These are phyloP conservation scores for Penicillium corylophilum DNA, from an alignment of 2,329 filamentous ascomycete species.

Conservation along the genomic window DNA sequence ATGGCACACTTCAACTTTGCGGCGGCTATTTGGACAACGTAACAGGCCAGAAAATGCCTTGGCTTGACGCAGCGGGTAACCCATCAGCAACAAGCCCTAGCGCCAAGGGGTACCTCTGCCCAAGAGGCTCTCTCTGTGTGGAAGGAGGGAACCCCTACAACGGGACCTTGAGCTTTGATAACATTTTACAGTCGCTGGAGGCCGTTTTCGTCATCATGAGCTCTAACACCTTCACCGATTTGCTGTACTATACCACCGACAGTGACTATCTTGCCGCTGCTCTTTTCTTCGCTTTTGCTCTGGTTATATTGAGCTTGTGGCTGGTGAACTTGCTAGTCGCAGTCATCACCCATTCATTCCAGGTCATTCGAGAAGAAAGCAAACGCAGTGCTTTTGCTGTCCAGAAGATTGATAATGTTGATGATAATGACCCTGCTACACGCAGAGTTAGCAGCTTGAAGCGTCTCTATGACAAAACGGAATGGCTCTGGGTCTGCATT, in stretches of 20 bases:
- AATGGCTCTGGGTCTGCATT: slow-evolving; percentile 73
- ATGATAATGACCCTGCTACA: slow-evolving; percentile 37
- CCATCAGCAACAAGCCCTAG: slow-evolving; percentile 46
- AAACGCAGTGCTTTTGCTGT: slow-evolving; percentile 89
- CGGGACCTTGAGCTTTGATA: slow-evolving; percentile 89
- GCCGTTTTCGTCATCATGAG: slow-evolving; percentile 98
- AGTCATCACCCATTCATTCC: slow-evolving; percentile 97
- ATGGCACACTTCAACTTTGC: slow-evolving; percentile 72
- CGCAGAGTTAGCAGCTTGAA: slow-evolving; percentile 57
- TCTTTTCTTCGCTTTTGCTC: slow-evolving; percentile 68
- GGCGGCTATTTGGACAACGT: slow-evolving; percentile 72
- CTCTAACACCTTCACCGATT: slow-evolving; percentile 91
- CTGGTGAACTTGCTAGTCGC: slow-evolving; percentile 91
- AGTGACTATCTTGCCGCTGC: slow-evolving; percentile 87
- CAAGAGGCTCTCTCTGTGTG: slow-evolving; percentile 76
- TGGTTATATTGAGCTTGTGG: slow-evolving; percentile 94
- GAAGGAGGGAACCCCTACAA: slow-evolving; percentile 77
- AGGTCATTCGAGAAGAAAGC: slow-evolving; percentile 96
- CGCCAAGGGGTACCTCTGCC: slow-evolving; percentile 84
- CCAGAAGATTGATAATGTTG: slow-evolving; percentile 58
- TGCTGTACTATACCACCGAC: slow-evolving; percentile 90
- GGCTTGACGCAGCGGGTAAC: slow-evolving; percentile 61
- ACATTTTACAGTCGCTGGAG: slow-evolving; percentile 87
- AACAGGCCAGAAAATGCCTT: slow-evolving; percentile 62
- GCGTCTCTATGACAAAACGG: slow-evolving; percentile 69